phyloP scores from a whole-genome alignment of 179 eudicot genomes.

The Beta corolliflora region DNA sequence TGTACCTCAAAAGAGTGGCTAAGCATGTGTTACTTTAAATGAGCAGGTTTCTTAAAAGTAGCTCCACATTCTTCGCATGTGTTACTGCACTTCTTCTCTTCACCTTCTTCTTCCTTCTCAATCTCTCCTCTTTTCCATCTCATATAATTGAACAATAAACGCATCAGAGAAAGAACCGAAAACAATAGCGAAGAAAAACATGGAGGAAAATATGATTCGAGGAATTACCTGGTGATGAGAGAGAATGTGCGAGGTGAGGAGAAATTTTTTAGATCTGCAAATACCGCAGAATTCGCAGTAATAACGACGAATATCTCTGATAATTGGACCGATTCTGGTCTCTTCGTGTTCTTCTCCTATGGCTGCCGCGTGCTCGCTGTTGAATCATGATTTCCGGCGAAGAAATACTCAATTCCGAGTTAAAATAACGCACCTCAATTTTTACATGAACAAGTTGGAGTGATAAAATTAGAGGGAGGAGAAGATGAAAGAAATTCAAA shows the following conservation, averaged over 20 bases:
- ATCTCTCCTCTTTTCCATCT: conserved; percentile 22
- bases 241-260: conserved; percentile 43
- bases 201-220: neutral
- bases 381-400: too few species aligned
- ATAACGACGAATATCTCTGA: conserved; percentile 59
- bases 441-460: too few species aligned
- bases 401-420: too few species aligned
- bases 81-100: conserved; percentile 37
- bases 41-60: conserved; percentile 76
- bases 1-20: conserved; percentile 82
- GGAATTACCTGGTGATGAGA: conserved; percentile 49
- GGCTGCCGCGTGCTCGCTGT: neutral
- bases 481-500: too few species aligned
- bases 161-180: neutral
- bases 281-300: conserved; percentile 65
- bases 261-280: conserved; percentile 55
- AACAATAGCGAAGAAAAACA: neutral
- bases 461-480: too few species aligned
- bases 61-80: conserved; percentile 80
- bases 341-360: conserved; percentile 20
- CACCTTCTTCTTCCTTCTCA: conserved; percentile 38
- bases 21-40: conserved; percentile 85
- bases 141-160: neutral
- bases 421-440: too few species aligned
- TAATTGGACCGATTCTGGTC: conserved; percentile 31